A percentile compares a stretch with the other conserved stretches of the same genome.
These are phyloP conservation scores for Kluyveromyces lactis DNA, from an alignment of 805 yeast genomes.

Conservation along the genomic window DNA sequence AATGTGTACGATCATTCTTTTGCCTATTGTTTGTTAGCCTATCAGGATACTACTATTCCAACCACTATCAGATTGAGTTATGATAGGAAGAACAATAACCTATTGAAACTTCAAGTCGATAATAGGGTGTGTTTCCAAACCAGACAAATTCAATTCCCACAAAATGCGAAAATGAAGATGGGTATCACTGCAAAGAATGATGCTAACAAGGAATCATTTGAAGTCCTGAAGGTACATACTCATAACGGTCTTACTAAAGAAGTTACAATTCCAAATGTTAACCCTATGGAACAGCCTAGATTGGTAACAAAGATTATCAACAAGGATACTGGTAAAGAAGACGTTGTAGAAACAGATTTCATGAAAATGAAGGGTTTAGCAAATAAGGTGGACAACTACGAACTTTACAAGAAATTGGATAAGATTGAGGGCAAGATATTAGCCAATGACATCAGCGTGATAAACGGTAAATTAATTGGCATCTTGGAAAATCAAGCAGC, in stretches of 20 bases:
- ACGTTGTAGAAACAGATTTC: constrained; percentile 23
- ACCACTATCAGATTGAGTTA: constrained; percentile 59
- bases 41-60: constrained; percentile 65
- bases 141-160: constrained; percentile 40
- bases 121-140: constrained; percentile 66
- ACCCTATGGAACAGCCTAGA: constrained; percentile 37
- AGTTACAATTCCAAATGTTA: constrained; percentile 50
- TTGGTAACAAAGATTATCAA: constrained; percentile 35
- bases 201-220: constrained; percentile 47
- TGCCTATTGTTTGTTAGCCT: constrained; percentile 50
- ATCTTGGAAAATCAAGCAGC: constrained; percentile 18
- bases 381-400: constrained; percentile 18
- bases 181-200: constrained; percentile 48
- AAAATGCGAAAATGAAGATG: constrained; percentile 31
- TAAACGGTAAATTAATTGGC: constrained; percentile 20
- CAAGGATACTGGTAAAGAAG: constrained; percentile 28
- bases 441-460: constrained; percentile 25
- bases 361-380: constrained; percentile 14
- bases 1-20: constrained; percentile 31
- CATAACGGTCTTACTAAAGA: constrained; percentile 47
- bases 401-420: constrained; percentile 23
- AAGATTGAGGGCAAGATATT: constrained; percentile 28
- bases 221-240: constrained; percentile 49
- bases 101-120: constrained; percentile 61
- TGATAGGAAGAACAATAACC: constrained; percentile 31